Percentiles rank a stretch among this genome's conserved stretches.
Conservation (phyloP, 306 rosid species). For the Cucurbita maxima region DNA sequence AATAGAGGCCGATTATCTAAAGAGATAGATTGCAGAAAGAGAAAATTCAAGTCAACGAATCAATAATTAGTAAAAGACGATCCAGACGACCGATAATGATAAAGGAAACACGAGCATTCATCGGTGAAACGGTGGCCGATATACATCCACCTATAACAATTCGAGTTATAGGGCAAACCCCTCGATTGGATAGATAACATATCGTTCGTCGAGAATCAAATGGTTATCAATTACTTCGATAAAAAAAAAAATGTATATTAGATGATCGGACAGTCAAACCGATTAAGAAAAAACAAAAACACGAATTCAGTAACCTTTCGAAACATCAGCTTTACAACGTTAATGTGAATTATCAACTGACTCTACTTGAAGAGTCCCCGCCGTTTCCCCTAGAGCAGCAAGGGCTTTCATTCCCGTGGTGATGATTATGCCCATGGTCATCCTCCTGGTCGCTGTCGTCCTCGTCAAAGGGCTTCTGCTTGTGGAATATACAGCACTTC, state of each 20-base stretch:
- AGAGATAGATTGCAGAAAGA: not conserved
- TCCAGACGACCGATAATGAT: not conserved
- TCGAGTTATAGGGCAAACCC: not conserved
- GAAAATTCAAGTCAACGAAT: not conserved
- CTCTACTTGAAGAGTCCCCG: constrained; percentile 27
- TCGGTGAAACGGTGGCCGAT: not conserved
- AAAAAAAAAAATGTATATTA: not conserved
- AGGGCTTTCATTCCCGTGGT: constrained; percentile 12
- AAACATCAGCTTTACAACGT: not conserved
- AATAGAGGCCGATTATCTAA: not conserved
- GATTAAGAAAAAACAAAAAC: not conserved
- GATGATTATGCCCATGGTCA: constrained; percentile 11
- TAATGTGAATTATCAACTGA: constrained; percentile 1
- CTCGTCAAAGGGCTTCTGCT: constrained; percentile 67
- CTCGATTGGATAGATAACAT: not conserved
- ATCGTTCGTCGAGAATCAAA: not conserved
- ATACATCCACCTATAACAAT: not conserved
- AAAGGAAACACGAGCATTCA: not conserved
- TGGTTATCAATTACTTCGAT: not conserved
- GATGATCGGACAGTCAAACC: not conserved
- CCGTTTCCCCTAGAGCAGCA: constrained; percentile 31
- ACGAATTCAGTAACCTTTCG: not conserved
- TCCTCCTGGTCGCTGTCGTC: constrained; percentile 72
- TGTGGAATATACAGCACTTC: constrained; percentile 92
- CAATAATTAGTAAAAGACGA: not conserved